Evolutionary conservation across 768 basidiomycete genomes (phyloP).

Genomic region (Rhodotorula kratochvilovae): DNA sequence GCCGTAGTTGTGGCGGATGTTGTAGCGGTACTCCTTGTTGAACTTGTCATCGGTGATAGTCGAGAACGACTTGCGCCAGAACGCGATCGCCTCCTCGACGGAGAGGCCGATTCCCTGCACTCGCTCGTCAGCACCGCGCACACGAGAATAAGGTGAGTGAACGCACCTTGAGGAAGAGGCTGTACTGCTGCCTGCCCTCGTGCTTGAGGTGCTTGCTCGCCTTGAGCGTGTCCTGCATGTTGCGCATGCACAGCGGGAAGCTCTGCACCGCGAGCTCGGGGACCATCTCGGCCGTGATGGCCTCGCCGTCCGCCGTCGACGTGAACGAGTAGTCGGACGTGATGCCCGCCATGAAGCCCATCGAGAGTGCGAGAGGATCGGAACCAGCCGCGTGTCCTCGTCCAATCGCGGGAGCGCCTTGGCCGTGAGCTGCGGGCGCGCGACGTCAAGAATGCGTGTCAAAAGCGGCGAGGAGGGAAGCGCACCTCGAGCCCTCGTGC

Average conservation of each 20-base stretch:
- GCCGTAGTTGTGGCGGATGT: constrained; percentile 91
- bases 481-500: constrained; percentile 69
- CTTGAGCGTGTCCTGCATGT: constrained; percentile 71
- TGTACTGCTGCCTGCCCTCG: constrained; percentile 83
- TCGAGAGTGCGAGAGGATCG: constrained; percentile 86
- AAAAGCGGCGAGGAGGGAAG: neutral
- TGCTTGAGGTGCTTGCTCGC: constrained; percentile 85
- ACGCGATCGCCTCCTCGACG: constrained; percentile 85
- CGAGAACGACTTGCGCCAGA: constrained; percentile 84
- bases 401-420: constrained; percentile 83
- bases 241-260: constrained; percentile 94
- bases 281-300: constrained; percentile 89
- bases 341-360: constrained; percentile 87
- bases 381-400: constrained; percentile 84
- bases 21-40: constrained; percentile 96
- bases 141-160: too few relatives aligned
- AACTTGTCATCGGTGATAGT: constrained; percentile 85
- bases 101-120: constrained; percentile 80
- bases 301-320: constrained; percentile 57
- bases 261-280: constrained; percentile 78
- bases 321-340: constrained; percentile 71
- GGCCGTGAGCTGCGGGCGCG: constrained; percentile 63
- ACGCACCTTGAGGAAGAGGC: constrained; percentile 84
- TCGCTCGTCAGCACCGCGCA: neutral
- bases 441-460: neutral